Conservation (phyloP, 2,329 filamentous ascomycete species). For the Colletotrichum falcatum region DNA sequence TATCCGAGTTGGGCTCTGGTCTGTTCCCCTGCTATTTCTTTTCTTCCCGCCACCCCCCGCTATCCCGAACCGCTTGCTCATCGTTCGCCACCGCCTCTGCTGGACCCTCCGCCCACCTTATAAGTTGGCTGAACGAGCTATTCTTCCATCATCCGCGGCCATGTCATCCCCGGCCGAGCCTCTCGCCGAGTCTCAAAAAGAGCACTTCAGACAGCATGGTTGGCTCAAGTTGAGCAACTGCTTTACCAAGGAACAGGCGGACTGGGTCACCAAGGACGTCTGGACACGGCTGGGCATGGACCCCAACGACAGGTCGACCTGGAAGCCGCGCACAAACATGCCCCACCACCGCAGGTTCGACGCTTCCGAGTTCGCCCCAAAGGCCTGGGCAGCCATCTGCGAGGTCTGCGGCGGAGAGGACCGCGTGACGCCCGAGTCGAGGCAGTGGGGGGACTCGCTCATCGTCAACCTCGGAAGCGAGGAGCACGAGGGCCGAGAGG, state of each 20-base stretch:
- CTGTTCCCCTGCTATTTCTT: not conserved
- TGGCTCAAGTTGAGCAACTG: conserved; percentile 51
- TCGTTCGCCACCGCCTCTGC: not conserved
- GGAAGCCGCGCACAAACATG: conserved; percentile 75
- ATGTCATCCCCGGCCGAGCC: conserved; percentile 41
- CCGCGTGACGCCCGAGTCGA: conserved; percentile 59
- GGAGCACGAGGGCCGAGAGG: conserved; percentile 61
- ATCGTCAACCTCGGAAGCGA: conserved; percentile 76
- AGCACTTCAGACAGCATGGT: conserved; percentile 55
- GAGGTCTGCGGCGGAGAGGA: conserved; percentile 74
- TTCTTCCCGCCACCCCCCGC: not conserved
- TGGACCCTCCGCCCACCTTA: not conserved
- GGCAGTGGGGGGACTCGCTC: conserved; percentile 74
- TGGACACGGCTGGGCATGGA: conserved; percentile 77
- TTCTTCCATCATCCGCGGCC: not conserved
- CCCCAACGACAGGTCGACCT: conserved; percentile 72
- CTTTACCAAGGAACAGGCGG: conserved; percentile 55
- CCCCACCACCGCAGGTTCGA: conserved; percentile 67
- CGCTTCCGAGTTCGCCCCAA: conserved; percentile 69
- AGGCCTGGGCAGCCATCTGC: conserved; percentile 75
- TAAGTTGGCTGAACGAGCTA: not conserved
- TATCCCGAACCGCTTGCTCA: not conserved
- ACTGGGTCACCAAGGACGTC: conserved; percentile 56
- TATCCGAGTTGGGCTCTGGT: not conserved
- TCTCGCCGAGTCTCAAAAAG: conserved; percentile 54